A percentile compares a stretch with the other conserved stretches of the same genome.
Conservation (phyloP, 345 rosid species). For the Geranium brycei region DNA sequence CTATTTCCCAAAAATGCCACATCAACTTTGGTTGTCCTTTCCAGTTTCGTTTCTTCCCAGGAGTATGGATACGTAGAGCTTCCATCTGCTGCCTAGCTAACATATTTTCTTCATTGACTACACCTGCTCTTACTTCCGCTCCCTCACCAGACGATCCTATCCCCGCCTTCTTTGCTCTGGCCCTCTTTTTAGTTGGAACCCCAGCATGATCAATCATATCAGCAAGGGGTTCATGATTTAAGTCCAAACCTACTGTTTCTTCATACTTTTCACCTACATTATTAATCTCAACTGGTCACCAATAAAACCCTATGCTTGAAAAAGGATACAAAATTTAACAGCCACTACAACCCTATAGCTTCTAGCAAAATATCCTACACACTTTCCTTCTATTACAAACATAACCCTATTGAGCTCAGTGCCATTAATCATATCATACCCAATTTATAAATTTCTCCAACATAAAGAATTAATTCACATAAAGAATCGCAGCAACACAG, state of each 20-base stretch:
- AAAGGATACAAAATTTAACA: too few species aligned
- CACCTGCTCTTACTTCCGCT: not conserved
- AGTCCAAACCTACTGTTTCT: not conserved
- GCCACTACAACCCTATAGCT: too few species aligned
- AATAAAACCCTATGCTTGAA: too few species aligned
- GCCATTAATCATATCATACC: not conserved
- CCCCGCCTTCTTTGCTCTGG: not conserved
- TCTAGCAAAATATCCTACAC: not conserved
- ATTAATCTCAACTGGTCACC: not conserved
- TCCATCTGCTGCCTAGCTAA: not conserved
- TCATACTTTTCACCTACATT: not conserved
- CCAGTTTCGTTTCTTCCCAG: slow-evolving; percentile 11
- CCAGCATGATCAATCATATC: not conserved
- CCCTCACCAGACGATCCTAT: not conserved
- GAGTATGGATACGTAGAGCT: not conserved
- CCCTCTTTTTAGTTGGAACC: not conserved
- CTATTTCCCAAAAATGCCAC: slow-evolving; percentile 79
- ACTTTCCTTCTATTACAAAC: not conserved
- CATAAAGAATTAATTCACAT: not conserved
- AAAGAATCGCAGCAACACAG: too few species aligned
- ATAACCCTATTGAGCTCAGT: not conserved
- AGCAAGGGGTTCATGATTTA: not conserved
- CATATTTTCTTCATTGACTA: not conserved
- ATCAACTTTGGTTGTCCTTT: slow-evolving; percentile 19
- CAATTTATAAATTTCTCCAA: not conserved